Evolutionary conservation across 768 basidiomycete genomes (phyloP).

Genomic region (Suillus cothurnatus): DNA sequence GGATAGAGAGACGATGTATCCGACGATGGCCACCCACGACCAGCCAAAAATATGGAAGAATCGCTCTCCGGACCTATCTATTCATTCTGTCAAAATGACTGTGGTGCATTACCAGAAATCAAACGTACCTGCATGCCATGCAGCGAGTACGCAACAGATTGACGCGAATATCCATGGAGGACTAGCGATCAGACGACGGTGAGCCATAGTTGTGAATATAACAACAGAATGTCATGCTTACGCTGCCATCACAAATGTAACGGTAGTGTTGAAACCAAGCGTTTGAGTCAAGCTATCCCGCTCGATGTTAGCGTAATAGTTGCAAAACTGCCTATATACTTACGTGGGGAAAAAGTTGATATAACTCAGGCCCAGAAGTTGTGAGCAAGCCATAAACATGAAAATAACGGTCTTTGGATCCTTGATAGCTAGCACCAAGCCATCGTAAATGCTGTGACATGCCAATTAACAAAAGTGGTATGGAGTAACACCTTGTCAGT

Average conservation of each 20-base stretch:
- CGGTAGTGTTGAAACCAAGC: slow-evolving; percentile 60
- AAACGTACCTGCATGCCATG: slow-evolving; percentile 53
- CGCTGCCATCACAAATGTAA: slow-evolving; percentile 63
- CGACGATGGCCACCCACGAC: slow-evolving; percentile 63
- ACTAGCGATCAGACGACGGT: slow-evolving; percentile 29
- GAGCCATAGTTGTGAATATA: not conserved
- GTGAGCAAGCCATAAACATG: slow-evolving; percentile 50
- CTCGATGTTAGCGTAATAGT: not conserved
- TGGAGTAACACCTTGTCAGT: not conserved
- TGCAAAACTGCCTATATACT: slow-evolving; percentile 13
- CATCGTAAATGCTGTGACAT: slow-evolving; percentile 44
- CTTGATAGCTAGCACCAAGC: slow-evolving; percentile 56
- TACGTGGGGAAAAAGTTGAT: slow-evolving; percentile 62
- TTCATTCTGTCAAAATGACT: not conserved
- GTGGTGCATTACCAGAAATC: slow-evolving; percentile 9
- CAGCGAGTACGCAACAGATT: slow-evolving; percentile 50
- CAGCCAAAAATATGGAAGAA: slow-evolving; percentile 59
- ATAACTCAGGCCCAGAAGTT: slow-evolving; percentile 59
- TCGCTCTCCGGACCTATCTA: slow-evolving; percentile 63
- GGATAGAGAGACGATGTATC: slow-evolving; percentile 58
- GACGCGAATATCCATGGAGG: slow-evolving; percentile 67
- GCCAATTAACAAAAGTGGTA: not conserved
- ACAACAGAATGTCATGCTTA: slow-evolving; percentile 30
- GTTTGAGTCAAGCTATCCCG: slow-evolving; percentile 52
- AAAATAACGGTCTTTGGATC: slow-evolving; percentile 59